phyloP scores from a whole-genome alignment of 2,329 filamentous ascomycete species.

The Alternaria sp. region DNA sequence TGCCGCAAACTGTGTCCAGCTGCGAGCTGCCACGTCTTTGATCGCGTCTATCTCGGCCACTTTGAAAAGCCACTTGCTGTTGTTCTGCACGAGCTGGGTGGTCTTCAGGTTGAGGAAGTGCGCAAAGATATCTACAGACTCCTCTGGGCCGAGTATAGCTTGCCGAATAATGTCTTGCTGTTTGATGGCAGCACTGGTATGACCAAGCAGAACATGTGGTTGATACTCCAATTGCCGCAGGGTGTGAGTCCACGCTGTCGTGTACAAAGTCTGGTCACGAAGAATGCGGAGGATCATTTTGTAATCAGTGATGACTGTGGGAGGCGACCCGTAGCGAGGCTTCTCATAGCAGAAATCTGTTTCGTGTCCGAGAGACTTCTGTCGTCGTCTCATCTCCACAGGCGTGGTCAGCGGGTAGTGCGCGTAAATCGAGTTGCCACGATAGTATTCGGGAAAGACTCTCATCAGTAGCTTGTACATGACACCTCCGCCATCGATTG shows the following conservation, averaged over 20 bases:
- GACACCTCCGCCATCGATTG: conserved; percentile 14
- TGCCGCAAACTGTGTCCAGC: background rate
- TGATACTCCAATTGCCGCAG: background rate
- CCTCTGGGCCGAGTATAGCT: background rate
- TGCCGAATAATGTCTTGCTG: background rate
- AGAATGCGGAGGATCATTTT: background rate
- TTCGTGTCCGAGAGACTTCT: background rate
- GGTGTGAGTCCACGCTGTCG: background rate
- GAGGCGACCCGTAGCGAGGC: background rate
- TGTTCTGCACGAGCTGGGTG: background rate
- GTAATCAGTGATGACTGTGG: background rate
- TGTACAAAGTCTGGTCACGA: background rate
- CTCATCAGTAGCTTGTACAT: conserved; percentile 24
- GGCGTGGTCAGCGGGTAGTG: background rate
- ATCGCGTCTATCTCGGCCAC: background rate
- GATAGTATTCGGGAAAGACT: conserved; percentile 13
- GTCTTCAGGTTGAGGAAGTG: background rate
- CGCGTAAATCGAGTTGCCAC: background rate
- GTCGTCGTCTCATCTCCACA: background rate
- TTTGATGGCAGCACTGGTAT: background rate
- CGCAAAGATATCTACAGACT: background rate
- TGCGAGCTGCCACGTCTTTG: background rate
- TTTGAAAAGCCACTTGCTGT: background rate
- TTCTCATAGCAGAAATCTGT: background rate
- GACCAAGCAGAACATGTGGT: background rate